A percentile compares a stretch with the other conserved stretches of the same genome.
These are phyloP conservation scores for Phialophora chinensis DNA, from an alignment of 2,329 filamentous ascomycete species.

Conservation along the genomic window DNA sequence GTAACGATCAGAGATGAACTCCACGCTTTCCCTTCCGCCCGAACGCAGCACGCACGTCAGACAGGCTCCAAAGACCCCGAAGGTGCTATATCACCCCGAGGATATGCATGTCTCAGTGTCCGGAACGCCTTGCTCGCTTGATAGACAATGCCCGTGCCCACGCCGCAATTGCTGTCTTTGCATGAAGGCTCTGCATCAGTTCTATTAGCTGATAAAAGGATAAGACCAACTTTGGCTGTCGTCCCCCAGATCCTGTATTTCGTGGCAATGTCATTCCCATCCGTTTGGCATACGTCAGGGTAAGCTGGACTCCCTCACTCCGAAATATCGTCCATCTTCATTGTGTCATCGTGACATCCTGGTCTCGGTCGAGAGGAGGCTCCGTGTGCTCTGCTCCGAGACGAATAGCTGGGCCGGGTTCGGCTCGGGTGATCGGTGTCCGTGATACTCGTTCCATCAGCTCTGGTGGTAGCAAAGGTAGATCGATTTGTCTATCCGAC, in stretches of 20 bases:
- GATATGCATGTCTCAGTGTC: background rate
- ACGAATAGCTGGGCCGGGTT: conserved; percentile 14
- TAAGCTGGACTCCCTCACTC: background rate
- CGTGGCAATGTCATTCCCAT: conserved; percentile 9
- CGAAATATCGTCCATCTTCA: conserved; percentile 16
- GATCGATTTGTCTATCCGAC: conserved; percentile 25
- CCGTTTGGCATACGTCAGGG: conserved; percentile 2
- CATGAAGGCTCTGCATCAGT: background rate
- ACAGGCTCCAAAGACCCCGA: background rate
- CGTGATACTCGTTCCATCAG: conserved; percentile 33
- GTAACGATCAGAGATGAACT: background rate
- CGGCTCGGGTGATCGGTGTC: conserved; percentile 25
- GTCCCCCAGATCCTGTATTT: background rate
- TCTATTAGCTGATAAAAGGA: background rate
- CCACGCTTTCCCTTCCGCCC: background rate
- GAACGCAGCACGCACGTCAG: background rate
- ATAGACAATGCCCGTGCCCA: background rate
- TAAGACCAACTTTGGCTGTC: background rate
- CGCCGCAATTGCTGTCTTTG: background rate
- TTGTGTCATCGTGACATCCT: conserved; percentile 39
- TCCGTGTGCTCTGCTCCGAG: background rate
- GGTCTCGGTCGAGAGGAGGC: conserved; percentile 19
- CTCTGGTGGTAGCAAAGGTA: conserved; percentile 33
- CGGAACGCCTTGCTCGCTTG: background rate
- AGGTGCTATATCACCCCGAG: background rate